Evolutionary conservation across 176 grass and related monocot species (phyloP).

Genomic region (Musa troglodytarum): DNA sequence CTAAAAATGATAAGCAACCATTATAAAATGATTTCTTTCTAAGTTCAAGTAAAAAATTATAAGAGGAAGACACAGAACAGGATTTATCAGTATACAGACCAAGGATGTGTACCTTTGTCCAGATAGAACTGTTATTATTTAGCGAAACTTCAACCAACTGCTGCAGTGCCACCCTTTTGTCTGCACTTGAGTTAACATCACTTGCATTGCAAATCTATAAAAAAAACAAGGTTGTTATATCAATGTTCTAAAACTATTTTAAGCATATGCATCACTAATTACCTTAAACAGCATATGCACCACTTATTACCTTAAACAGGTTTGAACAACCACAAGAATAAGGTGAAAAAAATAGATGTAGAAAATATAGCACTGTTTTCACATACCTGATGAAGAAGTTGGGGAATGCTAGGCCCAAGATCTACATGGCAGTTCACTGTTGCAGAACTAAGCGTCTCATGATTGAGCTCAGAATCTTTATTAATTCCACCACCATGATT

Average conservation of each 20-base stretch:
- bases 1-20: too few species aligned
- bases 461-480: slow-evolving; percentile 25
- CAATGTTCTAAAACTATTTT: neutral
- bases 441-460: slow-evolving; percentile 38
- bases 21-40: too few species aligned
- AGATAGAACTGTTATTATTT: slow-evolving; percentile 62
- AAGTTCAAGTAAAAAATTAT: too few species aligned
- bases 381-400: slow-evolving; percentile 83
- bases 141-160: slow-evolving; percentile 71
- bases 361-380: slow-evolving; percentile 10
- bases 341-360: slow-evolving; percentile 4
- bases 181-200: slow-evolving; percentile 54
- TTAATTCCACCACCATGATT: slow-evolving; percentile 27
- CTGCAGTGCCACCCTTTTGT: slow-evolving; percentile 70
- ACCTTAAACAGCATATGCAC: neutral
- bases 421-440: slow-evolving; percentile 45
- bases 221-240: slow-evolving; percentile 6
- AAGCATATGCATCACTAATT: neutral
- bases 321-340: neutral
- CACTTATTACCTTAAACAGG: neutral
- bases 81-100: neutral
- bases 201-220: slow-evolving; percentile 64
- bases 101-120: slow-evolving; percentile 67
- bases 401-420: slow-evolving; percentile 63
- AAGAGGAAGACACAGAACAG: too few species aligned